Evolutionary conservation across 192 early-diverging fungal species (phyloP).

Genomic region (Pilobolus umbonatus): DNA sequence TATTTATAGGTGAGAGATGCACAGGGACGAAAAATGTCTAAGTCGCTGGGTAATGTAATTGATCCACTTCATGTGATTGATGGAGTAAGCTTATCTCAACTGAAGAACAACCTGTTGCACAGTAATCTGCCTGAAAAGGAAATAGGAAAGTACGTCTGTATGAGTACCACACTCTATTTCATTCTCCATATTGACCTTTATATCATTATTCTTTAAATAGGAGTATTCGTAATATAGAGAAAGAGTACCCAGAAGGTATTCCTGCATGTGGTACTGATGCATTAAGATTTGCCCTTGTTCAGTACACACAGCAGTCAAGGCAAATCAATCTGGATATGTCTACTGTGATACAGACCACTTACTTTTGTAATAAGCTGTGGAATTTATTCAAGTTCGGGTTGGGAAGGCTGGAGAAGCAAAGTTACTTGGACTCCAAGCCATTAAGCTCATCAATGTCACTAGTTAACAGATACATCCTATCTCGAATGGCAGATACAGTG

Average conservation of each 20-base stretch:
- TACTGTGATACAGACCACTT: slow-evolving; percentile 76
- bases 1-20: slow-evolving; percentile 57
- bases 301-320: slow-evolving; percentile 63
- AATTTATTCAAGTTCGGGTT: slow-evolving; percentile 79
- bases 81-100: slow-evolving; percentile 61
- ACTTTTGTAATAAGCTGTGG: slow-evolving; percentile 98
- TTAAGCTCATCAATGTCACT: slow-evolving; percentile 46
- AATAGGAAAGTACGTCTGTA: slow-evolving; percentile 56
- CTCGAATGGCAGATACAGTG: slow-evolving; percentile 72
- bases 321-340: slow-evolving; percentile 93
- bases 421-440: background rate
- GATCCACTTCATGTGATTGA: slow-evolving; percentile 82
- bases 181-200: slow-evolving; percentile 10
- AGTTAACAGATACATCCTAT: slow-evolving; percentile 81
- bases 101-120: slow-evolving; percentile 62
- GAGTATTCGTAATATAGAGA: slow-evolving; percentile 41
- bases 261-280: slow-evolving; percentile 89
- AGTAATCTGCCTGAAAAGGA: slow-evolving; percentile 78
- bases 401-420: slow-evolving; percentile 48
- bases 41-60: slow-evolving; percentile 83
- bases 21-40: slow-evolving; percentile 88
- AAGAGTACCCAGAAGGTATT: slow-evolving; percentile 88
- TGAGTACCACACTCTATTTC: slow-evolving; percentile 36
- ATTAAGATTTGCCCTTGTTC: slow-evolving; percentile 62
- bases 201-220: slow-evolving; percentile 6